phyloP scores from a whole-genome alignment of 495 filamentous ascomycete genomes.

The Neurospora sp. region DNA sequence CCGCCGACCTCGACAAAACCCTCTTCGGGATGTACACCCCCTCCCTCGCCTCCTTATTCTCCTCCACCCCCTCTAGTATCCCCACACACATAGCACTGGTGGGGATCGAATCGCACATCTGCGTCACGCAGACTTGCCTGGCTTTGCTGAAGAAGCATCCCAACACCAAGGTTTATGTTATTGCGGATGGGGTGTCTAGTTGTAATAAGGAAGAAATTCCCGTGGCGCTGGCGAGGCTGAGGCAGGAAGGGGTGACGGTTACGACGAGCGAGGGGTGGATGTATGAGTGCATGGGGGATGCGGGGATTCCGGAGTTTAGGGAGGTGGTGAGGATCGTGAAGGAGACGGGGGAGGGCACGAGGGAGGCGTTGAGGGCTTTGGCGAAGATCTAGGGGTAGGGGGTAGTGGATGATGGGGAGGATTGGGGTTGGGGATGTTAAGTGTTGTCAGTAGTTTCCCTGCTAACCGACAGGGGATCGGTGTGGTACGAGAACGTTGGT shows the following conservation, averaged over 20 bases:
- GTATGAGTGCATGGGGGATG: slow-evolving; percentile 91
- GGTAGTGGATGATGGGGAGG: neutral
- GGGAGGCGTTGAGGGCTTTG: slow-evolving; percentile 51
- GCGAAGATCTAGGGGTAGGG: neutral
- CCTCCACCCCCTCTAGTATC: slow-evolving; percentile 7
- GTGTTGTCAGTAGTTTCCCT: neutral
- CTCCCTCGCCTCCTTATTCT: slow-evolving; percentile 37
- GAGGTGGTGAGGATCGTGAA: slow-evolving; percentile 66
- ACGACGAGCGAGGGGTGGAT: slow-evolving; percentile 86
- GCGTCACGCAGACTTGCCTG: slow-evolving; percentile 83
- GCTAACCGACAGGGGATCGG: neutral
- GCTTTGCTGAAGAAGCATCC: slow-evolving; percentile 51
- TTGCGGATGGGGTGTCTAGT: slow-evolving; percentile 87
- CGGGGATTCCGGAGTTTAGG: slow-evolving; percentile 64
- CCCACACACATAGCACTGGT: slow-evolving; percentile 49
- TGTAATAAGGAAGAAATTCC: slow-evolving; percentile 72
- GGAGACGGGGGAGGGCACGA: slow-evolving; percentile 59
- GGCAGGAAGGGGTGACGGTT: slow-evolving; percentile 65
- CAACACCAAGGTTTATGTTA: slow-evolving; percentile 74
- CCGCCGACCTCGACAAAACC: slow-evolving; percentile 68
- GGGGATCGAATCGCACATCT: slow-evolving; percentile 92
- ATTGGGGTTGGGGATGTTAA: neutral
- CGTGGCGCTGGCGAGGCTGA: slow-evolving; percentile 65
- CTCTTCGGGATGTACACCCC: slow-evolving; percentile 73
- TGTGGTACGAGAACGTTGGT: neutral